Evolutionary conservation across 1,139 yeast genomes (phyloP).

Genomic region (Spathaspora sp.): DNA sequence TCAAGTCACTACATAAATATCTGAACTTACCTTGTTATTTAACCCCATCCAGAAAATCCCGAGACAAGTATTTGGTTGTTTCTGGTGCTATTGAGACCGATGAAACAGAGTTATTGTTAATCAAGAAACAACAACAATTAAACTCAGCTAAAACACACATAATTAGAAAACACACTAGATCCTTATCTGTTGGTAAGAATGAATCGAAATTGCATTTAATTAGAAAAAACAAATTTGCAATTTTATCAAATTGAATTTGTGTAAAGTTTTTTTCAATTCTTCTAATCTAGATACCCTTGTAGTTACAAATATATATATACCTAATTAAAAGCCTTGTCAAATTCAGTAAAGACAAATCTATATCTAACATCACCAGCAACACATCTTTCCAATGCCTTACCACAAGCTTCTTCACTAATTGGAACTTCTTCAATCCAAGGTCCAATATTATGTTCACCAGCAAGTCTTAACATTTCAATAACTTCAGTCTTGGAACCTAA

Average conservation of each 20-base stretch:
- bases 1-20: conserved; percentile 36
- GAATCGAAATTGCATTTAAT: conserved; percentile 35
- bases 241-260: conserved; percentile 10
- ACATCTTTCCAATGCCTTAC: conserved; percentile 31
- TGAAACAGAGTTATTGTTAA: conserved; percentile 27
- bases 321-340: conserved; percentile 40
- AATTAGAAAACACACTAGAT: conserved; percentile 30
- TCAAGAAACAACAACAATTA: conserved; percentile 16
- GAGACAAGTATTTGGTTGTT: conserved; percentile 26
- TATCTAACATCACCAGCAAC: conserved; percentile 56
- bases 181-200: conserved; percentile 42
- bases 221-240: conserved; percentile 25
- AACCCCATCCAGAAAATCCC: conserved; percentile 32
- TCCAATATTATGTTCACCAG: conserved; percentile 37
- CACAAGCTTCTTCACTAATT: conserved; percentile 30
- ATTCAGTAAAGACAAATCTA: conserved; percentile 61
- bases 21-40: conserved; percentile 31
- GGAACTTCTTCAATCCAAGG: conserved; percentile 47
- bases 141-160: conserved; percentile 6
- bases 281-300: background rate
- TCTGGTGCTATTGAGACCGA: conserved; percentile 22
- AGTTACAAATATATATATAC: background rate
- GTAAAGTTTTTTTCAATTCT: background rate
- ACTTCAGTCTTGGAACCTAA: conserved; percentile 42
- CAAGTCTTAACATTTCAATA: conserved; percentile 37